Percentiles rank a stretch among this genome's conserved stretches.
These are phyloP conservation scores for Stylonectria norvegica DNA, from an alignment of 2,329 filamentous ascomycete species.

Conservation along the genomic window DNA sequence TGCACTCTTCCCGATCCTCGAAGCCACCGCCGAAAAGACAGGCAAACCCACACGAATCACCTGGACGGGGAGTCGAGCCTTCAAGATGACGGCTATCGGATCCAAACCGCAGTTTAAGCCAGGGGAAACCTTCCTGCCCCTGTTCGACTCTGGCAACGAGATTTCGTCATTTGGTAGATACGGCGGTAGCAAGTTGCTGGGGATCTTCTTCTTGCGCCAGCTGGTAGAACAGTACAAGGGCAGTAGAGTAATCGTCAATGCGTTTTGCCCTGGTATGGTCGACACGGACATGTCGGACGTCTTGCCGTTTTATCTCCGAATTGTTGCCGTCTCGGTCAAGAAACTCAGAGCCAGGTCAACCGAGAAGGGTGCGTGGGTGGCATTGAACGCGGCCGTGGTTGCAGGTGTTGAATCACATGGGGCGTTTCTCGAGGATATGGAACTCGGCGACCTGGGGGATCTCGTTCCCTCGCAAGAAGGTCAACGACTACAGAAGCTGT, in stretches of 20 bases:
- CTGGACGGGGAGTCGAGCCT: conserved; percentile 17
- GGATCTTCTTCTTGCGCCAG: conserved; percentile 16
- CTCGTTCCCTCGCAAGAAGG: not conserved
- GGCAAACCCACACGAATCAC: conserved; percentile 10
- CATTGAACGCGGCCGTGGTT: conserved; percentile 15
- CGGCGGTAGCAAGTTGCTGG: conserved; percentile 14
- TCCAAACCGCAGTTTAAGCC: not conserved
- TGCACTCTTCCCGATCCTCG: conserved; percentile 17
- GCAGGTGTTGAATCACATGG: conserved; percentile 15
- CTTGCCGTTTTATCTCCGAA: conserved; percentile 12
- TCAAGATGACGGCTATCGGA: conserved; percentile 6
- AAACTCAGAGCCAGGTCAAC: conserved; percentile 7
- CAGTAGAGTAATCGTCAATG: conserved; percentile 16
- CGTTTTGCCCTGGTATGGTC: conserved; percentile 14
- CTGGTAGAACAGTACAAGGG: conserved; percentile 7
- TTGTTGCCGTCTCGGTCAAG: conserved; percentile 3
- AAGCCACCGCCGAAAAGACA: conserved; percentile 9
- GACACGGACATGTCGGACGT: conserved; percentile 8
- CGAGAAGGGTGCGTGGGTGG: conserved; percentile 14
- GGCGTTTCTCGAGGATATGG: conserved; percentile 9
- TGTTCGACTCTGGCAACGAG: conserved; percentile 5
- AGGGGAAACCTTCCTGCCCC: conserved; percentile 2
- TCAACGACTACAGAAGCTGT: not conserved
- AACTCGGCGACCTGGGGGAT: not conserved
- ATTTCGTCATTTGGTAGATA: conserved; percentile 3